phyloP scores from a whole-genome alignment of 2,329 filamentous ascomycete species.

The Diaporthe caulivora region DNA sequence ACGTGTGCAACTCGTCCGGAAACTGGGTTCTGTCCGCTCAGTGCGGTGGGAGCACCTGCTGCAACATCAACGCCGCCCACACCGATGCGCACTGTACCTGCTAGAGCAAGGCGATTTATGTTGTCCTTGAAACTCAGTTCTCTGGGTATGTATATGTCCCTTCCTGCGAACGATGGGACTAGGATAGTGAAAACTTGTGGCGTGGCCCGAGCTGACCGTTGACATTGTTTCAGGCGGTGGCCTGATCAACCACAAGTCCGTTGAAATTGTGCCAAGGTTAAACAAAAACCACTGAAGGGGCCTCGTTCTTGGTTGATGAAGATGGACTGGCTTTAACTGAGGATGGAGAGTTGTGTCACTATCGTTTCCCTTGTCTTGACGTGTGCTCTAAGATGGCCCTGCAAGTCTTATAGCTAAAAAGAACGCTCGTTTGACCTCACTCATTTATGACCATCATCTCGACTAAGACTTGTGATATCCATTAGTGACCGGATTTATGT shows the following conservation, averaged over 20 bases:
- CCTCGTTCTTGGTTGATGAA: neutral
- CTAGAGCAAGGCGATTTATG: neutral
- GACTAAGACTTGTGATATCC: too few species aligned
- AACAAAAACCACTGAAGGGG: neutral
- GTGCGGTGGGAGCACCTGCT: conserved; percentile 14
- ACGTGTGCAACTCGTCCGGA: conserved; percentile 30
- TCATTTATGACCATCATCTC: neutral
- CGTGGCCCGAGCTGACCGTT: neutral
- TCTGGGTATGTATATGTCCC: neutral
- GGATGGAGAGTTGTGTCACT: neutral
- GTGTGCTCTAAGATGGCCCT: neutral
- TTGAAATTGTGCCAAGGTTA: neutral
- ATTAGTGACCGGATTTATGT: too few species aligned
- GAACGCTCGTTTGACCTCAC: neutral
- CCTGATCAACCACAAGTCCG: conserved; percentile 9
- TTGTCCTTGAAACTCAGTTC: neutral
- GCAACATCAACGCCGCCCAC: neutral
- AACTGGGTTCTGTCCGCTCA: conserved; percentile 27
- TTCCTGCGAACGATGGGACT: neutral
- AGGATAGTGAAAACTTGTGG: too few species aligned
- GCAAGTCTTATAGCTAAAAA: neutral
- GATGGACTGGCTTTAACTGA: too few species aligned
- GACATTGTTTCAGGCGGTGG: neutral
- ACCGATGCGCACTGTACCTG: conserved; percentile 21
- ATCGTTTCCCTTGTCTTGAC: neutral